Conservation (phyloP, 345 rosid species). For the Atalantia buxifolia region DNA sequence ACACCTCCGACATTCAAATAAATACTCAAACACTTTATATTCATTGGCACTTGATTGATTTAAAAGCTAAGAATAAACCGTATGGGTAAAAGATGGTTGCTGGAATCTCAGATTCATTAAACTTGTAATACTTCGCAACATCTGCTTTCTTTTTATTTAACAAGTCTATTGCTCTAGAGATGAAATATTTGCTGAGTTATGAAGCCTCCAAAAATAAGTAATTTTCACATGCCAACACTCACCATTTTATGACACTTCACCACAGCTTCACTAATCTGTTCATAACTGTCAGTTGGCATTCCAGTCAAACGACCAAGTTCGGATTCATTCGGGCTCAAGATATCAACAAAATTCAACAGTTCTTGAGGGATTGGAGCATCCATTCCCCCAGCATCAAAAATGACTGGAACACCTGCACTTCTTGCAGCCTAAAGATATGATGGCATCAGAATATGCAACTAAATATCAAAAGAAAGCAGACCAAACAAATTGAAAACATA, state of each 20-base stretch:
- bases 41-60: neutral
- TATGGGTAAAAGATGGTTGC: neutral
- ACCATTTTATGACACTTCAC: constrained; percentile 66
- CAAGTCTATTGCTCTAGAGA: neutral
- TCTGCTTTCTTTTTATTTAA: neutral
- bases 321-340: constrained; percentile 89
- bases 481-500: neutral
- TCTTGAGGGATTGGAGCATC: constrained; percentile 75
- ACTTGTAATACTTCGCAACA: neutral
- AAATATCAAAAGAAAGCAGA: neutral
- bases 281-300: constrained; percentile 73
- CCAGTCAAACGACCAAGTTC: constrained; percentile 80
- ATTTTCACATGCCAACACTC: constrained; percentile 12
- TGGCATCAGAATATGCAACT: neutral
- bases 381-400: constrained; percentile 97
- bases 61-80: neutral
- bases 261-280: constrained; percentile 68
- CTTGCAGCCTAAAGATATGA: constrained; percentile 63
- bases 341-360: constrained; percentile 58
- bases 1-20: neutral
- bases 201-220: neutral
- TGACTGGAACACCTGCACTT: constrained; percentile 74
- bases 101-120: neutral
- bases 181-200: neutral
- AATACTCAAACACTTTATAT: neutral